Percentiles rank a stretch among this genome's conserved stretches.
phyloP scores from a whole-genome alignment of 2,329 filamentous ascomycete genomes.

The Neonectria ditissima region DNA sequence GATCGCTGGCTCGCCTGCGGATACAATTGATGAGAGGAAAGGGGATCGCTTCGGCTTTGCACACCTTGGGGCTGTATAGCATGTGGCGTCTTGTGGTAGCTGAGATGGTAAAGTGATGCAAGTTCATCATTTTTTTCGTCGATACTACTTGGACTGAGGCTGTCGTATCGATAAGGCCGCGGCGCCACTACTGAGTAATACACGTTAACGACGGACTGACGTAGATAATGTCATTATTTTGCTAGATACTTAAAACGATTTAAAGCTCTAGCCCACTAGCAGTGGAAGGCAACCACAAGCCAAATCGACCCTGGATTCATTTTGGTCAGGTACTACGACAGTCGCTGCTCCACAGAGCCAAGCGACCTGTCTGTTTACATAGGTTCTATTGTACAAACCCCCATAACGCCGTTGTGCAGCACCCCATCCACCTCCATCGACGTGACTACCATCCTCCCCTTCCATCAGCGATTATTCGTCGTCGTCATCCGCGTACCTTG shows the following conservation, averaged over 20 bases:
- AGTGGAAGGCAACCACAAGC: neutral
- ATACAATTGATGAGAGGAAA: neutral
- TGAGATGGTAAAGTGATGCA: slow-evolving; percentile 6
- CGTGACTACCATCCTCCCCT: neutral
- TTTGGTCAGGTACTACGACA: slow-evolving; percentile 6
- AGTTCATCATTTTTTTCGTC: slow-evolving; percentile 7
- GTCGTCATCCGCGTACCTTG: slow-evolving; percentile 66
- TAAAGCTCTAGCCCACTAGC: neutral
- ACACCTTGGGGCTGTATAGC: neutral
- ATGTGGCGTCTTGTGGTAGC: neutral
- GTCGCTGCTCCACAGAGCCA: slow-evolving; percentile 3
- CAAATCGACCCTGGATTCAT: slow-evolving; percentile 4
- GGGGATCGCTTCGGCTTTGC: neutral
- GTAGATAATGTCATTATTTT: neutral
- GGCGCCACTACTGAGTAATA: no score
- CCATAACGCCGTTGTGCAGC: slow-evolving; percentile 15
- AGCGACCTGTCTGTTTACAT: slow-evolving; percentile 8
- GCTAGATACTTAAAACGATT: neutral
- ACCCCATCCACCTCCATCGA: neutral
- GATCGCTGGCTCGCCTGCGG: neutral
- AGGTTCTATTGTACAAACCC: slow-evolving; percentile 24
- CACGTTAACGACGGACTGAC: neutral
- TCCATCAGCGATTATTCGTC: slow-evolving; percentile 48
- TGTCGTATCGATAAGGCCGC: slow-evolving; percentile 38
- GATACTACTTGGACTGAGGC: neutral